phyloP scores from a whole-genome alignment of 345 rosid species.

The Hypericum perforatum region DNA sequence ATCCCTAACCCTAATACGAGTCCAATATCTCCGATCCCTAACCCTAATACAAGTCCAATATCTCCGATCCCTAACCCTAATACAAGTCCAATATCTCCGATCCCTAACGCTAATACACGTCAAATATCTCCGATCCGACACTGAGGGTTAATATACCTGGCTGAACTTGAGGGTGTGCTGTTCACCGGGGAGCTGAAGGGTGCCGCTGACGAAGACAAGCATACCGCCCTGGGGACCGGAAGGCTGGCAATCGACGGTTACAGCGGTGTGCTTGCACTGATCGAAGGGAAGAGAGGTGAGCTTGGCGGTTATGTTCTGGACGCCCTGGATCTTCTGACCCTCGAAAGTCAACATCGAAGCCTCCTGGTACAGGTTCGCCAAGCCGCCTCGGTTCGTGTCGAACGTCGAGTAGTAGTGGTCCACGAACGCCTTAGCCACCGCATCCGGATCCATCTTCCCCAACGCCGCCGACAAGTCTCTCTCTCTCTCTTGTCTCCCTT shows the following conservation, averaged over 20 bases:
- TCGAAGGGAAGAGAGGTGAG: constrained; percentile 10
- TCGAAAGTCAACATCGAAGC: constrained; percentile 7
- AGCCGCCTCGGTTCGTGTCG: not conserved
- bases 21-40: no score
- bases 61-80: no score
- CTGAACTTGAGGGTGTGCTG: constrained; percentile 11
- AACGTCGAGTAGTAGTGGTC: constrained; percentile 10
- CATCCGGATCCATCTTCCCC: constrained; percentile 3
- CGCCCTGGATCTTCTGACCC: constrained; percentile 7
- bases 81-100: no score
- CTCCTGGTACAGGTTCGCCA: not conserved
- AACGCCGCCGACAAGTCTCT: not conserved
- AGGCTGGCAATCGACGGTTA: constrained; percentile 9
- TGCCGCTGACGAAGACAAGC: constrained; percentile 5
- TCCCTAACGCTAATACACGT: no score
- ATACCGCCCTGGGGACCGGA: constrained; percentile 5
- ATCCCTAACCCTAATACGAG: no score
- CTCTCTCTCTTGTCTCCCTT: not conserved
- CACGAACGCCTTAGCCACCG: constrained; percentile 6
- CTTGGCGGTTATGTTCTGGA: constrained; percentile 6
- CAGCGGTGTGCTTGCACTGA: constrained; percentile 5
- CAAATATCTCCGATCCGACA: no score
- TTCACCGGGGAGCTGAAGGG: constrained; percentile 1
- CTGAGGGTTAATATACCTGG: not conserved
- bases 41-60: no score